Conservation (phyloP, 2,329 filamentous ascomycete species). For the Fusarium palustre region DNA sequence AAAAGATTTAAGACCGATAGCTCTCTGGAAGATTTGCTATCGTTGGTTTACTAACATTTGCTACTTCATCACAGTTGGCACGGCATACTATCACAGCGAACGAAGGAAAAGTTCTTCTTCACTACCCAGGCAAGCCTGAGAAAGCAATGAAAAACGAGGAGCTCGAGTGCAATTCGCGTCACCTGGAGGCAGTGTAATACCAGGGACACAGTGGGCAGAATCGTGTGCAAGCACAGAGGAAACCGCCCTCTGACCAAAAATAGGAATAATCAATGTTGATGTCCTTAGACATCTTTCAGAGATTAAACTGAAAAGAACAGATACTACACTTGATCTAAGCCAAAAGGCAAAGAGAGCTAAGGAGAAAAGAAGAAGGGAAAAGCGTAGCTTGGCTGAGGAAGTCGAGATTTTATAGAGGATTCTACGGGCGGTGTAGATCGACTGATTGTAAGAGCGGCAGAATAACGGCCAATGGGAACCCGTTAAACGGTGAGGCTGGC, state of each 20-base stretch:
- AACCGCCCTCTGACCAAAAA: constrained; percentile 58
- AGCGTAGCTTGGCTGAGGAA: constrained; percentile 23
- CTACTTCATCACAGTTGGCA: fast-evolving
- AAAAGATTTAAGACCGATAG: neutral
- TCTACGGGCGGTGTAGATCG: constrained; percentile 10
- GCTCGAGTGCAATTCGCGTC: constrained; percentile 53
- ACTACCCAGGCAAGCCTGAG: constrained; percentile 53
- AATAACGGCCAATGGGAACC: constrained; percentile 19
- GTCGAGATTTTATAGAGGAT: constrained; percentile 38
- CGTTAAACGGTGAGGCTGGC: neutral
- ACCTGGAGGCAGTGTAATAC: constrained; percentile 48
- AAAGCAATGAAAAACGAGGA: constrained; percentile 56
- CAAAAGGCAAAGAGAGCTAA: constrained; percentile 66
- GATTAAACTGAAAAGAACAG: constrained; percentile 98
- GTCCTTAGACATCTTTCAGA: constrained; percentile 84
- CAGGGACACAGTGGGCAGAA: constrained; percentile 57
- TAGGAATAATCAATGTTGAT: constrained; percentile 83
- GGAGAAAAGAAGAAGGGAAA: constrained; percentile 50
- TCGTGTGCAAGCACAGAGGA: constrained; percentile 59
- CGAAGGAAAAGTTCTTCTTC: constrained; percentile 56
- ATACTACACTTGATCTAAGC: constrained; percentile 97
- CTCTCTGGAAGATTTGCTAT: too few species aligned
- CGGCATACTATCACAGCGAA: neutral
- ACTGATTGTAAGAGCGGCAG: constrained; percentile 25
- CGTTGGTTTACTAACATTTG: fast-evolving